Evolutionary conservation across 257 asterid species (phyloP), one percentile per base, ranked within the genome.

Genomic region (Ehretia macrophylla): DNA sequence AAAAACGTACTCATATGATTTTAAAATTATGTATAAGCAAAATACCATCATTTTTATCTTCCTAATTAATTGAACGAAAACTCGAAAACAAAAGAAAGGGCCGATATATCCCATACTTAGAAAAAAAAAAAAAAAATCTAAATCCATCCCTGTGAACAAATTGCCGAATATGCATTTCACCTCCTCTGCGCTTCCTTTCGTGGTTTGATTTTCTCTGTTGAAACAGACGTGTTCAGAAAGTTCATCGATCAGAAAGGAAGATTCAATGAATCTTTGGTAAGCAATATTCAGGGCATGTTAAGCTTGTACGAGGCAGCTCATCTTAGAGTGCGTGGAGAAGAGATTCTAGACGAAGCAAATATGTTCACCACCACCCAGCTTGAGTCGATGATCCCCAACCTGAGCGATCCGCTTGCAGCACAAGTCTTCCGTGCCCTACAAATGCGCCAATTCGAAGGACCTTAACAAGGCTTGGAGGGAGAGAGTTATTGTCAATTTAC

Each of bases 221-320:
- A 10, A 55, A 10, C 56, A 65, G 64, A 65, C 17, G 51, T 46
- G 16, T 65, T 65, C 51, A 56, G 45, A 11, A 56, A 14, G 14
- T 65, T 65, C 37, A 65, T n/a, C 0, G 55, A 65, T 1, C 0
- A 46, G 3, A 5, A 27, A 0, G 58, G 58, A 13, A 46, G 11
- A 4, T 65, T 65, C 39, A 35, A 65, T 55, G 45, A 56, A 35
- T 8, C 45, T 1, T 17, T 56, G 8, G 20, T 14, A 20, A 55
- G 44, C 13, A 32, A 65, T 37, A 40, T 35, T 4, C 19, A 4
- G 6, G 64, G 64, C 10, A 22, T 65, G 45, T 37, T 65, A 37
- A 56, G 64, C 10, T 56, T 56, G 45, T 65, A 56, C 1, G 70
- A 65, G 39, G 70, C 58, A 32, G 8, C 64, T 22, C 64, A 65